Evolutionary conservation across 306 rosid species (phyloP).

Genomic region (Fagus crenata): DNA sequence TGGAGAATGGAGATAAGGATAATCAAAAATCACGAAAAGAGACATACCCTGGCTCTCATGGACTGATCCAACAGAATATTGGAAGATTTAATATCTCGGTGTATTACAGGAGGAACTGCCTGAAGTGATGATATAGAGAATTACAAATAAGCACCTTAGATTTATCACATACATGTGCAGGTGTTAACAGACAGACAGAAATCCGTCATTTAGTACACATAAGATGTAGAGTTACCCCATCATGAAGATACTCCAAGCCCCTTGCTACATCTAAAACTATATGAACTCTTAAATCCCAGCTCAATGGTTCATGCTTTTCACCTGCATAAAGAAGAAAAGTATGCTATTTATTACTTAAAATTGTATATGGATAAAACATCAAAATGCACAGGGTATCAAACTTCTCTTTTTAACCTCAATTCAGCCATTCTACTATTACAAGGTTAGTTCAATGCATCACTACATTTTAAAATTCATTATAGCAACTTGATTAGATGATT

Average conservation of each 20-base stretch:
- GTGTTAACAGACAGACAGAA: constrained; percentile 4
- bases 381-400: constrained; percentile 8
- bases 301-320: constrained; percentile 56
- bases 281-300: constrained; percentile 88
- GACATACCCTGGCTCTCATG: constrained; percentile 88
- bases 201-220: constrained; percentile 18
- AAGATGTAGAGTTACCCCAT: constrained; percentile 67
- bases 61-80: constrained; percentile 88
- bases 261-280: constrained; percentile 89
- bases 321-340: constrained; percentile 39
- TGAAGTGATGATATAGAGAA: constrained; percentile 34
- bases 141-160: constrained; percentile 9
- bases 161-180: neutral
- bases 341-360: constrained; percentile 4
- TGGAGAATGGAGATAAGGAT: neutral
- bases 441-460: neutral
- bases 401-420: neutral
- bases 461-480: neutral
- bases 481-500: constrained; percentile 10
- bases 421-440: neutral
- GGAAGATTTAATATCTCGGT: constrained; percentile 87
- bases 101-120: constrained; percentile 98
- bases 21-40: constrained; percentile 8
- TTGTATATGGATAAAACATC: neutral
- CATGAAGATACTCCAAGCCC: constrained; percentile 98